Base-by-base conservation (phyloP, 2,329 filamentous ascomycete species). In the Penicillium frequentans region DNA sequence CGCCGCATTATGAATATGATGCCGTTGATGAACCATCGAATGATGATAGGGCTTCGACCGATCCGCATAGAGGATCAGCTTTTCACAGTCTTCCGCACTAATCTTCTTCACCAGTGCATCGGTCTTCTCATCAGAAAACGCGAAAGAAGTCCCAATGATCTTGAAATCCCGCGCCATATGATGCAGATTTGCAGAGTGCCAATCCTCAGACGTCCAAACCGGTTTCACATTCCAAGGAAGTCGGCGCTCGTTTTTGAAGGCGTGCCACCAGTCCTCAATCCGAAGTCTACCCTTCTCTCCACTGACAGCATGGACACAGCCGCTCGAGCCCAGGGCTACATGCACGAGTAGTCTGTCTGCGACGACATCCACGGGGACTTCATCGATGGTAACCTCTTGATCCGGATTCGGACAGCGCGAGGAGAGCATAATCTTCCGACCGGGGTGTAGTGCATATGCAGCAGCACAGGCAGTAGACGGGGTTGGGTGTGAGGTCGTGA, bases 291-390 rank as follows among this genome's bases (percentile, higher is more conserved):
- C 59, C 19, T 61, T 60, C 26, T 62, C 57, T 9, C 64, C 63
- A 35, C 64, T 66, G 11, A 66, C 64, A 24, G 64, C 64, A 52
- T 66, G 64, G 5, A 66, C 53, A 14, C 54, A 64, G 26, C 62
- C 62, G 42, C 54, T 64, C 3, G 62, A 61, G 3, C 59, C 57
- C 3, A 60, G 8, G 3, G 64, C 64, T 11, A 55, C 48, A 52
- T 66, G 64, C 16, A 62, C 55, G 4, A 66, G 52, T 3, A 64
- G 24, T 11, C 66, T 58, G 45, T 68, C 66, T 3, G 58, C 64
- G 1, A 68, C 66, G 3, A 68, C 64, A 48, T 68, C 66, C 19
- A 68, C 62, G 2, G 64, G 64, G 13, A 68, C 66, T 31, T 67
- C 64, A 27, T 68, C 66, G 14, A 66, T 65, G 1, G 60, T 65